Base-by-base conservation (phyloP, 441 rosid species). In the Erodium moschatum region DNA sequence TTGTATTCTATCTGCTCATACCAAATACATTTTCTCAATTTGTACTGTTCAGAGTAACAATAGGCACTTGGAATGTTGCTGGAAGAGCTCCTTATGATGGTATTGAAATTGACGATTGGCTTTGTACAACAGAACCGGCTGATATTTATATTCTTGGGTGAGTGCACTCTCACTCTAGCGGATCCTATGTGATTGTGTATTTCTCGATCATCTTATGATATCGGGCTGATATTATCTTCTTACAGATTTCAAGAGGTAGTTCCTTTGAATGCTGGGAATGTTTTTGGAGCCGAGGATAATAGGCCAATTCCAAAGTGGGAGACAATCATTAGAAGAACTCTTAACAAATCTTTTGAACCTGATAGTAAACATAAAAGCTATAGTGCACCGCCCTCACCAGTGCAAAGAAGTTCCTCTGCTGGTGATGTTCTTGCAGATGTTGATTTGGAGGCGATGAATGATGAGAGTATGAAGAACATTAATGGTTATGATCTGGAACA, bases 1-100 rank as follows among this genome's bases (percentile, higher is more conserved):
- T 15, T 15, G 54, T 63, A 0, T 38, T 46, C n/a, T n/a, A n/a
- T 33, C 38, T 46, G 20, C 73, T 74, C 66, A 73, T 4, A 33
- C 44, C 56, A 19, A 66, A 31, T 35, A 5, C 21, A n/a, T 54
- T 56, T 21, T 76, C 69, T 60, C 31, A 12, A 46, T 66, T 24
- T 61, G 70, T 42, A 68, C 3, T 69, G 40, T 74, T 65, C 44
- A 95, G 99, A 86, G 89, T 92, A 58, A 84, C 85, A 35, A 73
- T 95, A 68, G 89, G 91, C 65, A 87, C 98, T 56, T 95, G 99
- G 99, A 95, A 95, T 75, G 99, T 95, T 77, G 98, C 97, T 72
- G 99, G 99, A 13, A 89, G 78, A 82, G 64, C 63, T 74, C 99
- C 99, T 0, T 5, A 70, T 58, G 90, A 86, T 48, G 89, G 85